phyloP scores from a whole-genome alignment of 2,329 filamentous ascomycete species.

The Pleurostoma richardsiae region DNA sequence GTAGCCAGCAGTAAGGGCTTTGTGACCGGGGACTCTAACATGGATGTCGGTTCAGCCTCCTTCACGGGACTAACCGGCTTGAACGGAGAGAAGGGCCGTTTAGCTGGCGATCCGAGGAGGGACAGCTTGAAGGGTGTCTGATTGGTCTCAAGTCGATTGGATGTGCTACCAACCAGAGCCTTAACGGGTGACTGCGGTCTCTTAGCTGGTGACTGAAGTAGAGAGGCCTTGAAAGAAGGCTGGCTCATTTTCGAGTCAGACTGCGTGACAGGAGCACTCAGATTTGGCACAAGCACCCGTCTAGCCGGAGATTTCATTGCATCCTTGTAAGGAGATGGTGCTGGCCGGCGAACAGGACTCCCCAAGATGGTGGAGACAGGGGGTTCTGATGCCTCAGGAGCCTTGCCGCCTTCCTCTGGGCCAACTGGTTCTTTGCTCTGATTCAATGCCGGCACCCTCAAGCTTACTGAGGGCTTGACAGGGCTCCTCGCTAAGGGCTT shows the following conservation, averaged over 20 bases:
- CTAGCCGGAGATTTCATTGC: conserved; percentile 52
- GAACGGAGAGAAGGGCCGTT: conserved; percentile 23
- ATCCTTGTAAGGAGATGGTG: conserved; percentile 49
- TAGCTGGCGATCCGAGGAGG: conserved; percentile 39
- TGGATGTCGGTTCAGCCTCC: no score
- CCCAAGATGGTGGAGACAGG: conserved; percentile 31
- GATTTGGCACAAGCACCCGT: conserved; percentile 35
- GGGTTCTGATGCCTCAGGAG: conserved; percentile 20
- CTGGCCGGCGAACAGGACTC: conserved; percentile 52
- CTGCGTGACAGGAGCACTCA: conserved; percentile 4
- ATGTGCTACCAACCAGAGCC: conserved; percentile 21
- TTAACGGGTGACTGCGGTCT: conserved; percentile 40
- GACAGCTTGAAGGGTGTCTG: conserved; percentile 39
- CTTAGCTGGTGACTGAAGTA: conserved; percentile 47
- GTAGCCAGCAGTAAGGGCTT: conserved; percentile 26
- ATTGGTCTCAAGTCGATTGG: conserved; percentile 17
- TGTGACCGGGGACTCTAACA: conserved; percentile 23
- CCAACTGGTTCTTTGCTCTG: conserved; percentile 20
- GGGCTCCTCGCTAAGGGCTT: conserved; percentile 52
- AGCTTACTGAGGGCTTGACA: conserved; percentile 38
- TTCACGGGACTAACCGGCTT: conserved; percentile 20
- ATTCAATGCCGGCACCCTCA: conserved; percentile 25
- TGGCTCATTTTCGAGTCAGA: conserved; percentile 18
- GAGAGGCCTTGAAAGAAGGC: conserved; percentile 30
- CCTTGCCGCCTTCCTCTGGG: conserved; percentile 14